These are phyloP conservation scores for Ogataea nakhonphanomensis DNA, from an alignment of 805 yeast genomes.

Conservation along the genomic window DNA sequence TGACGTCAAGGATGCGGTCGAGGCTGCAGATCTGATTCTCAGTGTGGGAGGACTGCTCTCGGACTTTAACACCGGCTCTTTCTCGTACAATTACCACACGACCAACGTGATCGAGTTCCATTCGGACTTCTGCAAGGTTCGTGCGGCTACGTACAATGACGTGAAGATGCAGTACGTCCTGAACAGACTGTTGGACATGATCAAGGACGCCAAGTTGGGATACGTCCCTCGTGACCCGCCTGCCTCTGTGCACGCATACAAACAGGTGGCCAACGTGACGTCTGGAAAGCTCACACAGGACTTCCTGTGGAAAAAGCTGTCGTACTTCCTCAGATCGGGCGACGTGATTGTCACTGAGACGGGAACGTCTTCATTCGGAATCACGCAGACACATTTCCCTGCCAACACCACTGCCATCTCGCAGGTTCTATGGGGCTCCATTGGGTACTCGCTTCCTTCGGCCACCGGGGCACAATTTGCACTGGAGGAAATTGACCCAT, in stretches of 20 bases:
- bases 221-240: slow-evolving; percentile 59
- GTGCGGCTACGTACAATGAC: slow-evolving; percentile 66
- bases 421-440: slow-evolving; percentile 75
- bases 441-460: slow-evolving; percentile 69
- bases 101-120: slow-evolving; percentile 76
- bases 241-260: slow-evolving; percentile 32
- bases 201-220: slow-evolving; percentile 33
- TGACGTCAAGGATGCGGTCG: slow-evolving; percentile 68
- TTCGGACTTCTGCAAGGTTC: slow-evolving; percentile 69
- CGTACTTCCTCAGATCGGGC: slow-evolving; percentile 61
- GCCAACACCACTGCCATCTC: slow-evolving; percentile 60
- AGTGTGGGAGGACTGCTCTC: slow-evolving; percentile 82
- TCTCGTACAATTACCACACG: slow-evolving; percentile 71
- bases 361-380: slow-evolving; percentile 75
- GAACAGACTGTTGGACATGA: slow-evolving; percentile 37
- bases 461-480: slow-evolving; percentile 67
- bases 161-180: slow-evolving; percentile 64
- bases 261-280: slow-evolving; percentile 44
- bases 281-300: slow-evolving; percentile 52
- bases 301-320: slow-evolving; percentile 65
- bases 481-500: slow-evolving; percentile 58
- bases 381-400: slow-evolving; percentile 64
- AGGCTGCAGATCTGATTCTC: slow-evolving; percentile 67
- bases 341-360: slow-evolving; percentile 69
- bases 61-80: slow-evolving; percentile 88